These are phyloP conservation scores for Heliamphora pulchella DNA, from an alignment of 179 eudicot genomes.

Conservation along the genomic window DNA sequence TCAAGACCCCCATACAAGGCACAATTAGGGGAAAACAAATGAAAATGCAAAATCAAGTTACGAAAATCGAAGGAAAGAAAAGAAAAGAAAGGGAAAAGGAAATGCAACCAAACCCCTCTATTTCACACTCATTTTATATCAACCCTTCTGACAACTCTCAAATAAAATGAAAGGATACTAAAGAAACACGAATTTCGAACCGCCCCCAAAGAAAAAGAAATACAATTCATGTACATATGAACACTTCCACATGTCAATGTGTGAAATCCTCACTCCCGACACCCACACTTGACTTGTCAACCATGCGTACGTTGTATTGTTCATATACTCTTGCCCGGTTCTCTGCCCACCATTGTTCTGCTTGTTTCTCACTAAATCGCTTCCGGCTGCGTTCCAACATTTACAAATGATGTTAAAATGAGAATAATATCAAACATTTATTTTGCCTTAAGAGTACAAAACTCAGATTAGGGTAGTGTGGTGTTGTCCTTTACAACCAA, in stretches of 20 bases:
- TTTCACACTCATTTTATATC: slow-evolving; percentile 12
- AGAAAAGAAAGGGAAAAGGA: slow-evolving; percentile 10
- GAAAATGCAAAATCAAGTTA: slow-evolving; percentile 23
- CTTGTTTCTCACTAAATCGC: slow-evolving; percentile 92
- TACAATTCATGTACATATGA: slow-evolving; percentile 16
- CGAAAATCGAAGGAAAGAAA: slow-evolving; percentile 17
- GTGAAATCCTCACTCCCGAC: slow-evolving; percentile 52
- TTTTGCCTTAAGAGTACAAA: background rate
- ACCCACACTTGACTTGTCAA: slow-evolving; percentile 75
- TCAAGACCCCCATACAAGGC: slow-evolving; percentile 30
- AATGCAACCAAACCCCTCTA: slow-evolving; percentile 18
- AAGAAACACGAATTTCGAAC: too few relatives aligned
- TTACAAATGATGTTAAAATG: background rate
- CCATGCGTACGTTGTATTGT: slow-evolving; percentile 65
- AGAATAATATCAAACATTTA: background rate
- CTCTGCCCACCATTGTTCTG: slow-evolving; percentile 98
- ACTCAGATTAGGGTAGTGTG: background rate
- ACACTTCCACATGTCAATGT: slow-evolving; percentile 29
- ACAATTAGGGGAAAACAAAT: slow-evolving; percentile 17
- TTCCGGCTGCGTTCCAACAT: slow-evolving; percentile 62
- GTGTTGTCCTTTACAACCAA: background rate
- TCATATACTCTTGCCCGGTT: slow-evolving; percentile 83
- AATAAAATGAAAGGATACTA: too few relatives aligned
- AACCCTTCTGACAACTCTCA: background rate
- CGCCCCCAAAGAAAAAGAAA: background rate